Percentiles rank a stretch among this genome's conserved stretches.
Evolutionary conservation across 2,329 filamentous ascomycete species (phyloP).

Genomic region (Colletotrichum trifolii): DNA sequence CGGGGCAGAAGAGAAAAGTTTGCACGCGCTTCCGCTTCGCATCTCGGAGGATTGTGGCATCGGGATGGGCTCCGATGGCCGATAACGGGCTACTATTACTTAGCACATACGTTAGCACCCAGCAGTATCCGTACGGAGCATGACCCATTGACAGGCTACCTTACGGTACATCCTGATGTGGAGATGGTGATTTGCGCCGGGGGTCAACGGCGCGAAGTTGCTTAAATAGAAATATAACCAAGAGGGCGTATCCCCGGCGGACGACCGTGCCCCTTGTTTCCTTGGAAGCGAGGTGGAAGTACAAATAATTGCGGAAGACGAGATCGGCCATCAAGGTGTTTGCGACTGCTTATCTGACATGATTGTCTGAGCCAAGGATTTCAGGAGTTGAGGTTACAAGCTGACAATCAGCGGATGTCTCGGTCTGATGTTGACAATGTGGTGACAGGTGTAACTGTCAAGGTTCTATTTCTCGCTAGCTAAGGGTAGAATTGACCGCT

Average conservation of each 20-base stretch:
- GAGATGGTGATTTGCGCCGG: constrained; percentile 35
- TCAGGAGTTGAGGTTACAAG: neutral
- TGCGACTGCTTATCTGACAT: constrained; percentile 20
- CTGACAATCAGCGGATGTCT: constrained; percentile 1
- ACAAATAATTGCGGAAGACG: neutral
- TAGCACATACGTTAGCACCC: no score
- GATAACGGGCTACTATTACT: neutral
- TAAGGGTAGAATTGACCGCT: neutral
- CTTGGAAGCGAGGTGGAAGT: no score
- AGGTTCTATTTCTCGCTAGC: neutral
- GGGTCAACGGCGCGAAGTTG: constrained; percentile 23
- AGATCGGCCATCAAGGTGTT: constrained; percentile 19
- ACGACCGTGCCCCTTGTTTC: constrained; percentile 3
- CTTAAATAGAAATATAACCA: constrained; percentile 14
- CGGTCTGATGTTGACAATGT: constrained; percentile 24
- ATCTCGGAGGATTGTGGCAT: constrained; percentile 27
- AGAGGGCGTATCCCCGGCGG: neutral
- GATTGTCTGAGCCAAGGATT: constrained; percentile 1
- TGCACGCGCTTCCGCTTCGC: constrained; percentile 13
- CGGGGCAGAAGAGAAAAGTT: constrained; percentile 21
- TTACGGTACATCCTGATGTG: constrained; percentile 5
- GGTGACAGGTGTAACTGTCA: constrained; percentile 9
- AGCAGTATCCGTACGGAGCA: no score
- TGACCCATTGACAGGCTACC: neutral
- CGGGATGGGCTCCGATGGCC: constrained; percentile 30